phyloP scores from a whole-genome alignment of 768 basidiomycete genomes.

The Rhodosporidiobolus sp. region DNA sequence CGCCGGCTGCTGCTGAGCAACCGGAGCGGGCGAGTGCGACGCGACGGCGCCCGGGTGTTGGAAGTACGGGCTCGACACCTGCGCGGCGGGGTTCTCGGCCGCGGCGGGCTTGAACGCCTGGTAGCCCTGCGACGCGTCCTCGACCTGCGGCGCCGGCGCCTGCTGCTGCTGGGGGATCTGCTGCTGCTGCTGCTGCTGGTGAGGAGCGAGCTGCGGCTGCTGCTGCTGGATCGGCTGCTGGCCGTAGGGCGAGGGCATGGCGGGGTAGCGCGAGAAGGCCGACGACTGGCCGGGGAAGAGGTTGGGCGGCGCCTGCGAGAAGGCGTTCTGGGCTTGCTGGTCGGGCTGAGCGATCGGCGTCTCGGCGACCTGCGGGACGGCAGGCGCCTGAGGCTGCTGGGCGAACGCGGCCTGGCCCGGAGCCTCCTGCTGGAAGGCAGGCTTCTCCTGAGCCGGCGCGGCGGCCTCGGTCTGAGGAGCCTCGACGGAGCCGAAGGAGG shows the following conservation, averaged over 20 bases:
- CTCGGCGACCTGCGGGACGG: not conserved
- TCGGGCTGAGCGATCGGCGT: constrained; percentile 9
- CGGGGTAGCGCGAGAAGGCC: constrained; percentile 34
- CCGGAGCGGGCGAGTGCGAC: constrained; percentile 38
- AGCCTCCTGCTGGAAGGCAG: not conserved
- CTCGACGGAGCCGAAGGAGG: constrained; percentile 20
- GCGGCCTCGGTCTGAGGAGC: not conserved
- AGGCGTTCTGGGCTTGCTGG: constrained; percentile 22
- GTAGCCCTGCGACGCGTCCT: constrained; percentile 19
- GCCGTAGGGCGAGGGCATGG: constrained; percentile 31
- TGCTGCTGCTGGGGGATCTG: constrained; percentile 5
- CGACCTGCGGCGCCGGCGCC: not conserved
- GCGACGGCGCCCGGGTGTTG: constrained; percentile 34
- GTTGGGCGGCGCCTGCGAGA: constrained; percentile 24
- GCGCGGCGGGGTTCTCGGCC: not conserved
- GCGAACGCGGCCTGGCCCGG: constrained; percentile 12
- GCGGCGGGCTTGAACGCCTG: constrained; percentile 30
- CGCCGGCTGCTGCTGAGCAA: constrained; percentile 25
- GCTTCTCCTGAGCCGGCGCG: constrained; percentile 9
- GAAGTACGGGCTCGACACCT: constrained; percentile 37
- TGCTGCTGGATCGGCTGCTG: constrained; percentile 7
- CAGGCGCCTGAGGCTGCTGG: constrained; percentile 4
- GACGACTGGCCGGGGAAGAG: constrained; percentile 25
- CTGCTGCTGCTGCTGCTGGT: constrained; percentile 11
- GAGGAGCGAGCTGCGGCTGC: not conserved